These are phyloP conservation scores for Ogataea haglerorum DNA, from an alignment of 805 yeast species.

Conservation along the genomic window DNA sequence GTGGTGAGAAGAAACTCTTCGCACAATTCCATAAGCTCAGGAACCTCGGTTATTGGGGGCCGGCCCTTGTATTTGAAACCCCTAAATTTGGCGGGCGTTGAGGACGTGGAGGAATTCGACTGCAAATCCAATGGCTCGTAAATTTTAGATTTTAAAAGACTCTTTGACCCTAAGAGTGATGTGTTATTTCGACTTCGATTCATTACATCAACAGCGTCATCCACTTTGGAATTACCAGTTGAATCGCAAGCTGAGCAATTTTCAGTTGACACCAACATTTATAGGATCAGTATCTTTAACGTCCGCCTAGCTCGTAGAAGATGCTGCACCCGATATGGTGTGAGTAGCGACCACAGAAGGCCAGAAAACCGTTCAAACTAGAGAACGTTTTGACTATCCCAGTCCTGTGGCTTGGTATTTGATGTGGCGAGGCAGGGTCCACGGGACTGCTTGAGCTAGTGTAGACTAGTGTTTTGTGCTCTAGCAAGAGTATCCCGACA, in stretches of 20 bases:
- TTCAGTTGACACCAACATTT: conserved; percentile 4
- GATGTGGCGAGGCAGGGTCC: conserved; percentile 1
- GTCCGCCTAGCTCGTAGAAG: too few relatives aligned
- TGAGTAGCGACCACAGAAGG: too few relatives aligned
- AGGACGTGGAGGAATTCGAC: conserved; percentile 14
- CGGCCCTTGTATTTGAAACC: conserved; percentile 32
- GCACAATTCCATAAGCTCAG: conserved; percentile 52
- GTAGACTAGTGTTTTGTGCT: conserved; percentile 2
- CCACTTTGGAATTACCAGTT: not conserved
- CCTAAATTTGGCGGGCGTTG: conserved; percentile 18
- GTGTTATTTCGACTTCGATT: not conserved
- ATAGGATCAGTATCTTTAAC: not conserved
- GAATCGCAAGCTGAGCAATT: not conserved
- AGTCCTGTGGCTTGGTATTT: not conserved
- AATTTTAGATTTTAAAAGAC: not conserved
- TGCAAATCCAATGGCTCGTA: not conserved
- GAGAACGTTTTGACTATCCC: not conserved
- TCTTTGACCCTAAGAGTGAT: not conserved
- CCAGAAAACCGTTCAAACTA: not conserved
- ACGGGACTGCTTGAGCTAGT: not conserved
- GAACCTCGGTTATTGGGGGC: conserved; percentile 44
- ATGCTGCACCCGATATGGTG: too few relatives aligned
- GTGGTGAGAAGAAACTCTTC: conserved; percentile 51
- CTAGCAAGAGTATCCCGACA: not conserved
- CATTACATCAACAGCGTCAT: not conserved